phyloP scores from a whole-genome alignment of 2,329 filamentous ascomycete species.

The Epichloe brachyelytri region DNA sequence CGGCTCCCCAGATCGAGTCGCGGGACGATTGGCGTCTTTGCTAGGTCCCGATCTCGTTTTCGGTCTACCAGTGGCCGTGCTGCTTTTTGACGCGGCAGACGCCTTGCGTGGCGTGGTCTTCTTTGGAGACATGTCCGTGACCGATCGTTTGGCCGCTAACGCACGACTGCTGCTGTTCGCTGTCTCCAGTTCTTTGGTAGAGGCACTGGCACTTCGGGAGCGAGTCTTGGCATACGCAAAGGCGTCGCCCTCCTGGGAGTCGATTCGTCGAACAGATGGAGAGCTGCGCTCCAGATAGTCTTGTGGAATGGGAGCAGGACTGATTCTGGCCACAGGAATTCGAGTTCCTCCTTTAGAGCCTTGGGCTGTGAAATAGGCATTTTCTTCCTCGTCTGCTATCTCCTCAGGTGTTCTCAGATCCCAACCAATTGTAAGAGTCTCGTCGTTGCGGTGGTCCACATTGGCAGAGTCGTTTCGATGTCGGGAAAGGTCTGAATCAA shows the following conservation, averaged over 20 bases:
- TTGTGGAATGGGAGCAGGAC: constrained; percentile 60
- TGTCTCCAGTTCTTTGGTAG: constrained; percentile 22
- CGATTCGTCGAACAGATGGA: constrained; percentile 48
- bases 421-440: constrained; percentile 40
- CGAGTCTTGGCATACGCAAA: constrained; percentile 49
- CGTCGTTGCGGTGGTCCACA: constrained; percentile 14
- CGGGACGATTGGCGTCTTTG: constrained; percentile 39
- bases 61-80: constrained; percentile 35
- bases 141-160: constrained; percentile 26
- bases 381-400: constrained; percentile 47
- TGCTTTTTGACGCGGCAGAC: constrained; percentile 29
- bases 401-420: constrained; percentile 70
- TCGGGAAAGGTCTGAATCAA: constrained; percentile 9
- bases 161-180: constrained; percentile 9
- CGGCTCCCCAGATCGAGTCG: constrained; percentile 48
- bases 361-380: constrained; percentile 38
- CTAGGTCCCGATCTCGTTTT: constrained; percentile 48
- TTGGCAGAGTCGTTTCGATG: constrained; percentile 34
- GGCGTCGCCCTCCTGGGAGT: constrained; percentile 42
- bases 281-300: constrained; percentile 64
- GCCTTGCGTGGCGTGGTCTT: constrained; percentile 35
- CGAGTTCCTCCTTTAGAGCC: constrained; percentile 55
- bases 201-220: constrained; percentile 56
- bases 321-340: constrained; percentile 75
- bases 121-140: constrained; percentile 41